Conservation (phyloP, 2,329 filamentous ascomycete species). For the Emergomyces orientalis region DNA sequence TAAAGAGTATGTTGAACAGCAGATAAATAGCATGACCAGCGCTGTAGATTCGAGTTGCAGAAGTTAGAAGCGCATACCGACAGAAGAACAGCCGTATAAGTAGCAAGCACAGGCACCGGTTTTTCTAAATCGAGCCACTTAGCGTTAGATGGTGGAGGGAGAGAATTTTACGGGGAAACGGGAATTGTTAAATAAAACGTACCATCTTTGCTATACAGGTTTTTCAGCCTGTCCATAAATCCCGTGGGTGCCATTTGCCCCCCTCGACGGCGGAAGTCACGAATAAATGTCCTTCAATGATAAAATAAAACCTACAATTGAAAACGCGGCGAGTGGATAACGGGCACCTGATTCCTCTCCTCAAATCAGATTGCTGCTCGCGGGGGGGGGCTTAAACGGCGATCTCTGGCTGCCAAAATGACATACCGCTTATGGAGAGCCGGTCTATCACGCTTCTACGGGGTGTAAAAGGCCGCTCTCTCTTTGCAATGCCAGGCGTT, state of each 20-base stretch:
- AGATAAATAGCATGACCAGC: neutral
- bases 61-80: constrained; percentile 9
- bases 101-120: constrained; percentile 14
- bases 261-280: too few relatives aligned
- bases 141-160: neutral
- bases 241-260: constrained; percentile 5
- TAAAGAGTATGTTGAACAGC: neutral
- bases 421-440: neutral
- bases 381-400: too few relatives aligned
- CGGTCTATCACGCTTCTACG: neutral
- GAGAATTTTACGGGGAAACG: neutral
- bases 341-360: neutral
- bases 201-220: constrained; percentile 5
- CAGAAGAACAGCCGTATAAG: constrained; percentile 10
- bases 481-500: neutral
- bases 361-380: neutral
- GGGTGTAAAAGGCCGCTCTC: neutral
- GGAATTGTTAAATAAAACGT: neutral
- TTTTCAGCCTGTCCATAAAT: constrained; percentile 3
- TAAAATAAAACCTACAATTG: neutral
- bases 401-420: too few relatives aligned
- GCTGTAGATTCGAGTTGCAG: neutral
- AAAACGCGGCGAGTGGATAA: neutral
- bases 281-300: neutral
- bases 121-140: neutral